Conservation (phyloP, 352 stramenopile species). For the Pythium vanterpoolii region DNA sequence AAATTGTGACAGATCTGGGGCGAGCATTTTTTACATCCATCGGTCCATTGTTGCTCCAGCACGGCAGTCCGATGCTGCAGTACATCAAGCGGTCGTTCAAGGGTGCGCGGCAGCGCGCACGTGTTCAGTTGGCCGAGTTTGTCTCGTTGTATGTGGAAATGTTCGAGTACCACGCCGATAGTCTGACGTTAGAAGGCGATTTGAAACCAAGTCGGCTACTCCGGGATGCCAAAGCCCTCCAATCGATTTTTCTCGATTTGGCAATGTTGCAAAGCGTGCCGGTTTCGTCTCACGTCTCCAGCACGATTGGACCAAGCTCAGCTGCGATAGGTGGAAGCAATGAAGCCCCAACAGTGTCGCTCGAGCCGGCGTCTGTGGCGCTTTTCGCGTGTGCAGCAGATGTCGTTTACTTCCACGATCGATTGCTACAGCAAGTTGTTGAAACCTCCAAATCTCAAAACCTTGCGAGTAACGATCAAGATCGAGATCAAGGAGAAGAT, state of each 20-base stretch:
- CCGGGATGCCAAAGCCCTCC: conserved; percentile 12
- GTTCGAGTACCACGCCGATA: conserved; percentile 44
- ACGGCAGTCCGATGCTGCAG: conserved; percentile 44
- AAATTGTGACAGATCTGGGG: conserved; percentile 49
- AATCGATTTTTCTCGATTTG: conserved; percentile 17
- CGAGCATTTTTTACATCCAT: conserved; percentile 41
- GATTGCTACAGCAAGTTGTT: conserved; percentile 13
- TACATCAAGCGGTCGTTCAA: conserved; percentile 68
- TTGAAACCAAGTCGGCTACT: conserved; percentile 35
- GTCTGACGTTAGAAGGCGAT: conserved; percentile 28
- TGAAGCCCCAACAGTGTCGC: not conserved
- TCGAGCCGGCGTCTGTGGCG: conserved; percentile 3
- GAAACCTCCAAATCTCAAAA: not conserved
- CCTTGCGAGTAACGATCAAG: not conserved
- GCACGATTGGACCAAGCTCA: not conserved
- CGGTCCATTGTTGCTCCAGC: conserved; percentile 33
- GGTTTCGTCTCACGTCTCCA: conserved; percentile 1
- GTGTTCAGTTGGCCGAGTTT: conserved; percentile 46
- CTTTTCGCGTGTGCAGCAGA: conserved; percentile 15
- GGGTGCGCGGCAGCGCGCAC: conserved; percentile 29
- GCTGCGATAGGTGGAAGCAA: not conserved
- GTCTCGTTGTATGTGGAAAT: conserved; percentile 55
- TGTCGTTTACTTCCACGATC: conserved; percentile 23
- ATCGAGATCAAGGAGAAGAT: not conserved
- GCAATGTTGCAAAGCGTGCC: conserved; percentile 11